Evolutionary conservation across 495 filamentous ascomycete genomes (phyloP).

Genomic region (Penicillium paxilli): DNA sequence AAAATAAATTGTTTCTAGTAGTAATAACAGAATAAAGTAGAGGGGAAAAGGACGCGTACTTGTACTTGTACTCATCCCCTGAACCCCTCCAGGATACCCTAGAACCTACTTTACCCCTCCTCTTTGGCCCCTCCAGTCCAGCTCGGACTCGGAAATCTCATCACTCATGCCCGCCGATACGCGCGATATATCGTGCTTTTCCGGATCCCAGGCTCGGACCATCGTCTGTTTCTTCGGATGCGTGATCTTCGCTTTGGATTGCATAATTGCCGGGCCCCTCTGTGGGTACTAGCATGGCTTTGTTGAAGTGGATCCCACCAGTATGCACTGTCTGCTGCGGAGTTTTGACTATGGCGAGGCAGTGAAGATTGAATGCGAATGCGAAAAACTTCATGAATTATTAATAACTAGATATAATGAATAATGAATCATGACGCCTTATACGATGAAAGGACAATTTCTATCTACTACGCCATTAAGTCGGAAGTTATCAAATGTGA

Average conservation of each 20-base stretch:
- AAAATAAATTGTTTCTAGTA: no score
- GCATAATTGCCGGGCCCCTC: conserved; percentile 6
- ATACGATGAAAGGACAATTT: no score
- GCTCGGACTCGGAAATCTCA: conserved; percentile 1
- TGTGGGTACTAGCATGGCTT: conserved; percentile 1
- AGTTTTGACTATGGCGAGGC: background rate
- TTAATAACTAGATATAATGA: no score
- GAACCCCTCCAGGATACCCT: no score
- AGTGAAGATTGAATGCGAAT: background rate
- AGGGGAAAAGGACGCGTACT: no score
- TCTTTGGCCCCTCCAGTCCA: conserved; percentile 1
- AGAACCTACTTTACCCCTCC: conserved; percentile 20
- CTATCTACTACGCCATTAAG: no score
- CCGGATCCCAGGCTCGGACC: background rate
- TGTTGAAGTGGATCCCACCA: no score
- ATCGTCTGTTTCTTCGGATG: background rate
- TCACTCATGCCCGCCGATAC: background rate
- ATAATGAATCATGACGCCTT: no score
- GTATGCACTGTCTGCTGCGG: no score
- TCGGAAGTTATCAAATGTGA: no score
- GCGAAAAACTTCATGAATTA: no score
- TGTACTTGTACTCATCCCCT: no score
- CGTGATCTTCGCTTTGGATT: conserved; percentile 3
- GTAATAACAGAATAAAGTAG: background rate
- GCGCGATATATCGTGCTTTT: background rate